Base-by-base conservation (phyloP, 345 rosid species). In the Euclidium syriacum region DNA sequence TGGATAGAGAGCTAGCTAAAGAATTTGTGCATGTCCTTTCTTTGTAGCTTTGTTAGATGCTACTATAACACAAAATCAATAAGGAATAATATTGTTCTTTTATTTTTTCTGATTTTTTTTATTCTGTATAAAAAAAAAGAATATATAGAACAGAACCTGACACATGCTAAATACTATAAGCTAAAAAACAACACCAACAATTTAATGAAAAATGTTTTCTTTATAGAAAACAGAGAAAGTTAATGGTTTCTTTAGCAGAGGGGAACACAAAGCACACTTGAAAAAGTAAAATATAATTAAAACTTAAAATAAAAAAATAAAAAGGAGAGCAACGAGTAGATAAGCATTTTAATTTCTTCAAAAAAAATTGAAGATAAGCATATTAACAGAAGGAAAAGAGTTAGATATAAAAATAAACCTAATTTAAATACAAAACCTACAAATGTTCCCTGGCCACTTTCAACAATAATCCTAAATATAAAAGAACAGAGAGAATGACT, bases 91-190 rank as follows among this genome's bases (percentile, higher is more conserved):
- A n/a, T n/a, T n/a, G n/a, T n/a, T n/a, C n/a, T n/a, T n/a, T n/a
- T n/a, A n/a, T n/a, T n/a, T n/a, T n/a, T n/a, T n/a, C n/a, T n/a
- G n/a, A n/a, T n/a, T n/a, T n/a, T n/a, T n/a, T n/a, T n/a, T n/a
- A n/a, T n/a, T n/a, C n/a, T n/a, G n/a, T n/a, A n/a, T n/a, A n/a
- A 51, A 29, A 20, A 23, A 10, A 17, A 10, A 29, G 1, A 1
- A 17, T 4, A 51, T 16, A 50, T 11, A 33, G 11, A 33, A 34
- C 26, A 52, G 3, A n/a, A 19, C 36, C 29, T 52, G 58, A 53
- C 58, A 34, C 27, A 34, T 53, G 29, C 58, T 53, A 53, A 53
- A 20, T 53, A 6, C n/a, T 51, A 2, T 26, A 49, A 49, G 39
- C n/a, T 27, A 49, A n/a, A n/a, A 6, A 49, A 3, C 22, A 51